These are phyloP conservation scores for Penicillium angulare DNA, from an alignment of 495 filamentous ascomycete genomes.

Conservation along the genomic window DNA sequence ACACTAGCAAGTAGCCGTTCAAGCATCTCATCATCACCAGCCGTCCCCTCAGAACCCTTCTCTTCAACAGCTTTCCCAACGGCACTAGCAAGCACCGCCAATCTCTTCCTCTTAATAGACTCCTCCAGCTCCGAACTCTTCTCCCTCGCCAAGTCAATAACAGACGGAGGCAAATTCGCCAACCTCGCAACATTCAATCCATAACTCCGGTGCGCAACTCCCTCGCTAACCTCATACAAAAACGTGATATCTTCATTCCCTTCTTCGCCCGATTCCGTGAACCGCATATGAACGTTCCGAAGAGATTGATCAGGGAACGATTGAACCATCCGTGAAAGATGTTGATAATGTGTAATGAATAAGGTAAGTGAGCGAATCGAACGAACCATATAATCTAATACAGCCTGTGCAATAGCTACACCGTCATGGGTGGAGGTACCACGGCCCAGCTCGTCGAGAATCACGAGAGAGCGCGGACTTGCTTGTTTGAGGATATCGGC, in stretches of 20 bases:
- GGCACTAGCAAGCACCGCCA: constrained; percentile 44
- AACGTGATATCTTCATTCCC: constrained; percentile 67
- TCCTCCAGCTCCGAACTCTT: constrained; percentile 83
- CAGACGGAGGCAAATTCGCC: constrained; percentile 72
- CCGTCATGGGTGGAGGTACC: constrained; percentile 95
- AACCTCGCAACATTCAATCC: constrained; percentile 90
- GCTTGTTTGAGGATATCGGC: constrained; percentile 86
- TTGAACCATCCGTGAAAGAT: constrained; percentile 67
- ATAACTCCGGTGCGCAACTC: constrained; percentile 89
- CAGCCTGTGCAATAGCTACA: constrained; percentile 91
- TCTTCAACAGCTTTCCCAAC: constrained; percentile 42
- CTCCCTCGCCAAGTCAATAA: constrained; percentile 72
- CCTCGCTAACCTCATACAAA: constrained; percentile 78
- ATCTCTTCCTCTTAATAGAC: constrained; percentile 58
- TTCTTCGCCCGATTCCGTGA: constrained; percentile 53
- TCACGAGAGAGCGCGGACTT: constrained; percentile 74
- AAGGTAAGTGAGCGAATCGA: constrained; percentile 73
- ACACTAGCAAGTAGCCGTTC: constrained; percentile 35
- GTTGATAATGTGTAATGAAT: constrained; percentile 98
- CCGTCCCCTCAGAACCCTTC: constrained; percentile 1
- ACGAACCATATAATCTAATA: constrained; percentile 78
- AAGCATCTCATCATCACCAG: constrained; percentile 27
- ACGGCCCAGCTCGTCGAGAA: constrained; percentile 93
- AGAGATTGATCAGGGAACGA: constrained; percentile 60
- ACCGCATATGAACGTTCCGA: constrained; percentile 81